Evolutionary conservation across 768 basidiomycete genomes (phyloP).

Genomic region (Candolleomyces efflorescens): DNA sequence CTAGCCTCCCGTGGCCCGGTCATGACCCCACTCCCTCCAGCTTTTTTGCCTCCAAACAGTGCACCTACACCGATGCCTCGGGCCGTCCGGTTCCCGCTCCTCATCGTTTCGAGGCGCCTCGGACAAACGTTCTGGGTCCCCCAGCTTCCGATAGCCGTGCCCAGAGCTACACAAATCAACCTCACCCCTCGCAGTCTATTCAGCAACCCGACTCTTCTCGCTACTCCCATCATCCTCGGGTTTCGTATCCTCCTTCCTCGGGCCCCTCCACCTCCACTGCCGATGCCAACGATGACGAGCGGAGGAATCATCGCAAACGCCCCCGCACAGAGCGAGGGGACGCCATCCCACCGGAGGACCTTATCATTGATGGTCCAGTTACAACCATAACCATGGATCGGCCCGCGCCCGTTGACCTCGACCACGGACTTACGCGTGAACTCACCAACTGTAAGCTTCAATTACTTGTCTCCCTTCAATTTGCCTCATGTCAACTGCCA

Average conservation of each 20-base stretch:
- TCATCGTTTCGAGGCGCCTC: constrained; percentile 37
- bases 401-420: constrained; percentile 42
- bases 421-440: constrained; percentile 64
- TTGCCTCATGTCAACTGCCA: constrained; percentile 11
- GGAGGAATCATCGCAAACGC: constrained; percentile 42
- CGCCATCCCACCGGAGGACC: constrained; percentile 32
- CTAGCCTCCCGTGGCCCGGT: constrained; percentile 1
- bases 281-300: constrained; percentile 38
- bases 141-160: constrained; percentile 18
- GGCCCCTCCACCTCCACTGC: constrained; percentile 9
- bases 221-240: constrained; percentile 14
- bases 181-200: constrained; percentile 15
- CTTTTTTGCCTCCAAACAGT: constrained; percentile 77
- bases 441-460: constrained; percentile 62
- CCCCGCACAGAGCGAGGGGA: constrained; percentile 41
- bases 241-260: constrained; percentile 14
- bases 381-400: constrained; percentile 35
- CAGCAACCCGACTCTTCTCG: constrained; percentile 24
- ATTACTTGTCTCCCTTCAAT: constrained; percentile 10
- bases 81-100: constrained; percentile 80
- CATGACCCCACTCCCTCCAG: constrained; percentile 30
- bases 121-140: constrained; percentile 27
- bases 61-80: constrained; percentile 75
- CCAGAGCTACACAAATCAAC: constrained; percentile 7
- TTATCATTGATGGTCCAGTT: constrained; percentile 37